Evolutionary conservation across 148 eudicot species (phyloP).

Genomic region (Linanthus parryae): DNA sequence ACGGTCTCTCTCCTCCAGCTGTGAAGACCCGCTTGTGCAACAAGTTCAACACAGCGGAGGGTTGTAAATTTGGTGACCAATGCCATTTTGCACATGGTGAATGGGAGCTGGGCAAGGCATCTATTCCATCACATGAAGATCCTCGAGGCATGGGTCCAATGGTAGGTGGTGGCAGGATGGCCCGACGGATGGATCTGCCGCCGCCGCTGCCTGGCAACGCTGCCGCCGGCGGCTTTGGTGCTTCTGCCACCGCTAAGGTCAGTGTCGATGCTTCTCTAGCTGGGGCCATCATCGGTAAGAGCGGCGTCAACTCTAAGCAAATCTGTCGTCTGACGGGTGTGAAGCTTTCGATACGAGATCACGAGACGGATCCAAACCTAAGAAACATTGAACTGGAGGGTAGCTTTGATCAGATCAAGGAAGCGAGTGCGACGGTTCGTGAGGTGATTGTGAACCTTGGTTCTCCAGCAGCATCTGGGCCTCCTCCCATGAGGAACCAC

Average conservation of each 20-base stretch:
- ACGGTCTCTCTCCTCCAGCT: conserved; percentile 39
- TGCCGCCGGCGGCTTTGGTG: conserved; percentile 51
- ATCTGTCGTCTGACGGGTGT: conserved; percentile 76
- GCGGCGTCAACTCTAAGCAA: conserved; percentile 76
- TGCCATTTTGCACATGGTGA: conserved; percentile 91
- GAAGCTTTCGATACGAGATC: conserved; percentile 69
- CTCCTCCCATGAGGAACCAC: conserved; percentile 24
- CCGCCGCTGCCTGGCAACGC: conserved; percentile 21
- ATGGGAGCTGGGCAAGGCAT: conserved; percentile 77
- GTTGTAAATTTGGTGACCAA: conserved; percentile 82
- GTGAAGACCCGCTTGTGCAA: conserved; percentile 65
- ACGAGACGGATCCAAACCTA: conserved; percentile 60
- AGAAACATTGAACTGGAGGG: conserved; percentile 87
- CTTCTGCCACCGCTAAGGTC: conserved; percentile 73
- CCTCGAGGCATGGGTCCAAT: conserved; percentile 49
- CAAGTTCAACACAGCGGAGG: conserved; percentile 66
- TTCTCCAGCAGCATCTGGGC: conserved; percentile 22
- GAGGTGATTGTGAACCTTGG: conserved; percentile 62
- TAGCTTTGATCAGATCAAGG: conserved; percentile 76
- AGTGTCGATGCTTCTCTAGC: conserved; percentile 72
- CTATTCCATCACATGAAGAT: conserved; percentile 38
- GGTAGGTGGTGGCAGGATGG: conserved; percentile 31
- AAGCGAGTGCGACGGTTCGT: conserved; percentile 79
- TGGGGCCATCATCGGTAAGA: conserved; percentile 81
- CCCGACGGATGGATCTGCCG: conserved; percentile 42